phyloP scores from a whole-genome alignment of 768 basidiomycete genomes.

The Phylloporus arenicola region DNA sequence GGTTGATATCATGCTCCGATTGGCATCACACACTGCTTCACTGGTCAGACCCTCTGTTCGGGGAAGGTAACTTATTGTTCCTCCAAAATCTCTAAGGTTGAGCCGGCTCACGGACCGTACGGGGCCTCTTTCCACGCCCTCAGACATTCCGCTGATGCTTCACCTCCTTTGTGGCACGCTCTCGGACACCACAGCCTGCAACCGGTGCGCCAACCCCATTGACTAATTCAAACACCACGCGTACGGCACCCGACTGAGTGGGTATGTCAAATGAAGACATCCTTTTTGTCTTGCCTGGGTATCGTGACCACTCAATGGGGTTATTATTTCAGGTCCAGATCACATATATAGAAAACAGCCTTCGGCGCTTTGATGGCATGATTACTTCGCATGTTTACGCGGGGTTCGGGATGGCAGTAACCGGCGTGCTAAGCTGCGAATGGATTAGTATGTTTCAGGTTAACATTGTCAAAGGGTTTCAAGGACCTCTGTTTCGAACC shows the following conservation, averaged over 20 bases:
- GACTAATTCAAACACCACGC: background rate
- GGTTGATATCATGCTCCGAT: slow-evolving; percentile 15
- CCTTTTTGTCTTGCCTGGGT: slow-evolving; percentile 1
- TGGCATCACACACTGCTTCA: slow-evolving; percentile 9
- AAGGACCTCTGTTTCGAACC: slow-evolving; percentile 1
- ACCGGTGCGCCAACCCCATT: slow-evolving; percentile 1
- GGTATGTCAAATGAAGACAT: background rate
- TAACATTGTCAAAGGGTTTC: background rate
- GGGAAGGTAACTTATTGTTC: slow-evolving; percentile 1
- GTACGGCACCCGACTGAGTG: slow-evolving; percentile 5
- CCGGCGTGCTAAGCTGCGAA: background rate
- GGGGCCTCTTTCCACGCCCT: slow-evolving; percentile 11
- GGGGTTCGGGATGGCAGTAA: background rate
- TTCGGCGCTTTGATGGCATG: background rate
- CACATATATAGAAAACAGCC: background rate
- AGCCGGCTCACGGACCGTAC: background rate
- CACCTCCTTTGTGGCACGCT: slow-evolving; percentile 27
- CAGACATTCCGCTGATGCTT: slow-evolving; percentile 18
- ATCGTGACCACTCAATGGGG: slow-evolving; percentile 7
- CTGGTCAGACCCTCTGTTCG: slow-evolving; percentile 2
- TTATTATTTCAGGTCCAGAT: slow-evolving; percentile 2
- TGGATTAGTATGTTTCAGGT: background rate
- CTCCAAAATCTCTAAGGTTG: background rate
- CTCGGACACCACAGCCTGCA: slow-evolving; percentile 26
- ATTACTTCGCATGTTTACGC: background rate